phyloP scores from a whole-genome alignment of 2,329 filamentous ascomycete species.

The Fusarium multiceps region DNA sequence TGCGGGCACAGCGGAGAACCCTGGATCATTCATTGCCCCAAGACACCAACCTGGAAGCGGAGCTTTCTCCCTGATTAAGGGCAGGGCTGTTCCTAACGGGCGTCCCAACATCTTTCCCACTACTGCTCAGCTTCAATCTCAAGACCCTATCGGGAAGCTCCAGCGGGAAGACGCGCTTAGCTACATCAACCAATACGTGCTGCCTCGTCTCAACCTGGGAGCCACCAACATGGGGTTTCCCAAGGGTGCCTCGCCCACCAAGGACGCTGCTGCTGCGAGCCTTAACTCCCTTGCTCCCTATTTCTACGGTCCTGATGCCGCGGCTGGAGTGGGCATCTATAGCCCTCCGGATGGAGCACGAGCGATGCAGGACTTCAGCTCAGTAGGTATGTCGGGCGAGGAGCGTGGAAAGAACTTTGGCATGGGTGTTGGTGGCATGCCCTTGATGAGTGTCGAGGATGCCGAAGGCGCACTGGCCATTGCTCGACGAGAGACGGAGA shows the following conservation, averaged over 20 bases:
- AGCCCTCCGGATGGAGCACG: slow-evolving; percentile 53
- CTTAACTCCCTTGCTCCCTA: slow-evolving; percentile 67
- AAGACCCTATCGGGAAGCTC: slow-evolving; percentile 72
- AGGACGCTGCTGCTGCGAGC: slow-evolving; percentile 61
- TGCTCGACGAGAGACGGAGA: slow-evolving; percentile 70
- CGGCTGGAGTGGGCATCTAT: slow-evolving; percentile 59
- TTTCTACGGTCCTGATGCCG: slow-evolving; percentile 63
- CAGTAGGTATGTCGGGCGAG: slow-evolving; percentile 44
- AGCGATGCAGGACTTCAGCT: slow-evolving; percentile 51
- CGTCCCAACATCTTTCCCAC: slow-evolving; percentile 70
- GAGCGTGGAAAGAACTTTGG: slow-evolving; percentile 48
- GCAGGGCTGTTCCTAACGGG: slow-evolving; percentile 72
- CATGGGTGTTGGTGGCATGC: slow-evolving; percentile 56
- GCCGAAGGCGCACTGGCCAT: slow-evolving; percentile 66
- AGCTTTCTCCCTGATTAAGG: slow-evolving; percentile 72
- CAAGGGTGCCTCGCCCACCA: slow-evolving; percentile 53
- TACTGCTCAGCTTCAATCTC: slow-evolving; percentile 57
- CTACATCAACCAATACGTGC: slow-evolving; percentile 76
- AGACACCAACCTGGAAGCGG: slow-evolving; percentile 65
- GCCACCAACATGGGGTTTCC: slow-evolving; percentile 58
- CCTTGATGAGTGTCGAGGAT: slow-evolving; percentile 71
- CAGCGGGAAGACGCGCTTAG: slow-evolving; percentile 73
- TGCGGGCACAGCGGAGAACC: slow-evolving; percentile 60
- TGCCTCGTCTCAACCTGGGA: slow-evolving; percentile 68
- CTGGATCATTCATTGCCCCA: slow-evolving; percentile 66